Conservation (phyloP, 345 rosid genomes). For the Cardiospermum halicacabum region DNA sequence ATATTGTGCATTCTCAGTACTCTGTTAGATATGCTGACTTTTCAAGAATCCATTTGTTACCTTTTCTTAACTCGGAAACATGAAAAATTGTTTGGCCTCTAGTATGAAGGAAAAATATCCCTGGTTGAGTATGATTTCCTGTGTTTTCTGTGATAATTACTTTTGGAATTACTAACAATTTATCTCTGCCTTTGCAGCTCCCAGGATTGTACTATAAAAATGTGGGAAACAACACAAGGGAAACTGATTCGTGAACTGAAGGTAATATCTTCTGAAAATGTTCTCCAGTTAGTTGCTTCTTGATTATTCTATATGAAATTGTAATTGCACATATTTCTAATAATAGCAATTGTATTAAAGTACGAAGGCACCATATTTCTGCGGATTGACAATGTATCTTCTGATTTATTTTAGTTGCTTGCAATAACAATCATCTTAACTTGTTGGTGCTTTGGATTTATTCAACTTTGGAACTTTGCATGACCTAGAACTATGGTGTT, state of each 20-base stretch:
- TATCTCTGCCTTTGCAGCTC: constrained; percentile 48
- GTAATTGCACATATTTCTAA: not conserved
- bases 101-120: not conserved
- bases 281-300: not conserved
- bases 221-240: constrained; percentile 98
- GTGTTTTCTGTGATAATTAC: not conserved
- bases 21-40: not conserved
- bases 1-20: constrained; percentile 9
- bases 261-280: constrained; percentile 34
- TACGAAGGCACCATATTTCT: not conserved
- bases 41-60: not conserved
- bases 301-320: not conserved
- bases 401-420: not conserved
- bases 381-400: not conserved
- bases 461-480: not conserved
- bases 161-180: constrained; percentile 4
- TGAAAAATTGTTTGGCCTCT: not conserved
- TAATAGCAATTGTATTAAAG: not conserved
- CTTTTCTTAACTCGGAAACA: not conserved
- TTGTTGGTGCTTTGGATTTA: not conserved
- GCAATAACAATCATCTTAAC: not conserved
- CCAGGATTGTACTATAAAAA: constrained; percentile 91
- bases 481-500: constrained; percentile 6
- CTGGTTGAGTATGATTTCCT: not conserved
- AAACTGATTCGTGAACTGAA: constrained; percentile 92